These are phyloP conservation scores for Homolaphlyctis polyrhiza DNA, from an alignment of 371 early-diverging fungal genomes.

Conservation along the genomic window DNA sequence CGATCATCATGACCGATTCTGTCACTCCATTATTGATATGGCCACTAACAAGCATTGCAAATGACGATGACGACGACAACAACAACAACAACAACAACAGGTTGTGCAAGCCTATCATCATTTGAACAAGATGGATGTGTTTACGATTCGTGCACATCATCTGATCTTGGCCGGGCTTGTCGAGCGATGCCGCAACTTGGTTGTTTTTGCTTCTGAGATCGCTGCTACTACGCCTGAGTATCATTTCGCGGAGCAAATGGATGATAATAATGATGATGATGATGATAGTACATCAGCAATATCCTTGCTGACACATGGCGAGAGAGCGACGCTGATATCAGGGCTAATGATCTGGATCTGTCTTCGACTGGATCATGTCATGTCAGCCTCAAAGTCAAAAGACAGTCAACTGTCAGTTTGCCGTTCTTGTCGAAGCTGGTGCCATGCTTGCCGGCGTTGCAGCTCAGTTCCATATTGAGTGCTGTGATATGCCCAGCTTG, in stretches of 20 bases:
- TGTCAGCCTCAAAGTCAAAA: too few relatives aligned
- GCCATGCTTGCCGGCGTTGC: background rate
- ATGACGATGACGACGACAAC: too few relatives aligned
- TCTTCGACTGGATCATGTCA: background rate
- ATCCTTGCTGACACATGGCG: too few relatives aligned
- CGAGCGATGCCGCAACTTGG: conserved; percentile 16
- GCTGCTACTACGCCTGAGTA: conserved; percentile 14
- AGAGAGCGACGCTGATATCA: background rate
- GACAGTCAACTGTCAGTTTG: too few relatives aligned
- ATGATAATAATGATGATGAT: conserved; percentile 9
- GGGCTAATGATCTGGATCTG: background rate
- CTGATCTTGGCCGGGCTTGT: conserved; percentile 25
- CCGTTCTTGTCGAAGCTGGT: too few relatives aligned
- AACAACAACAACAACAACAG: too few relatives aligned
- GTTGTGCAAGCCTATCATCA: conserved; percentile 54
- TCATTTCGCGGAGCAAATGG: conserved; percentile 12
- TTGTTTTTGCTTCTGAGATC: conserved; percentile 4
- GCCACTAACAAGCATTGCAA: too few relatives aligned
- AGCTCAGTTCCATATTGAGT: background rate
- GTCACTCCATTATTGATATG: conserved; percentile 6
- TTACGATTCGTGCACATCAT: conserved; percentile 33
- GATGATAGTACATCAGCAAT: conserved; percentile 11
- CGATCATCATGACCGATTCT: conserved; percentile 32
- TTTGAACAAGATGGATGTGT: conserved; percentile 41
- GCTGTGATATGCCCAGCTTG: background rate